Percentiles rank a stretch among this genome's conserved stretches.
Evolutionary conservation across 352 stramenopile species (phyloP).

Genomic region (Pythium monospermum): DNA sequence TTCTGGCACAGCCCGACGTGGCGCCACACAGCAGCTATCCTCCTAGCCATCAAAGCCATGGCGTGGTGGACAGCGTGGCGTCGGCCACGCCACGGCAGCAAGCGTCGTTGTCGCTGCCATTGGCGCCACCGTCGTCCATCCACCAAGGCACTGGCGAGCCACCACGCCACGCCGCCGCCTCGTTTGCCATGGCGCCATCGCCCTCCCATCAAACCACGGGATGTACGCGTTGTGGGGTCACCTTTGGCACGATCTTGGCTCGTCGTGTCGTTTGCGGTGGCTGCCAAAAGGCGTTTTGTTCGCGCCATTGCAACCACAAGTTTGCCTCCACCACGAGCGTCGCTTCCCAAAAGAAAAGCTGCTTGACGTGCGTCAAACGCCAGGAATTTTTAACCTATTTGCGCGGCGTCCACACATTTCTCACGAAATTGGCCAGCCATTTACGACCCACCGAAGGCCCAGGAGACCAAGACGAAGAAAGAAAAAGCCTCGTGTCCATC

Average conservation of each 20-base stretch:
- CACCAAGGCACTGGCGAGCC: neutral
- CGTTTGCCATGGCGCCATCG: too few relatives aligned
- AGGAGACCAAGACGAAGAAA: too few relatives aligned
- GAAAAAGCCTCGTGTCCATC: constrained; percentile 12
- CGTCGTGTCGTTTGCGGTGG: constrained; percentile 54
- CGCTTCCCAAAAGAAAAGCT: constrained; percentile 36
- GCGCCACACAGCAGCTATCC: too few relatives aligned
- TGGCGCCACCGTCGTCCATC: too few relatives aligned
- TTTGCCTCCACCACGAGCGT: constrained; percentile 38
- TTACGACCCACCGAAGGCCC: too few relatives aligned
- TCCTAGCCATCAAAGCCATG: too few relatives aligned
- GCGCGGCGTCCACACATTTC: constrained; percentile 26
- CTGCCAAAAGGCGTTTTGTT: constrained; percentile 54
- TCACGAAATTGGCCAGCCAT: constrained; percentile 28
- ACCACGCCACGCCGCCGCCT: neutral
- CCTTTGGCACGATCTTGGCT: constrained; percentile 43
- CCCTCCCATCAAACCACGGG: too few relatives aligned
- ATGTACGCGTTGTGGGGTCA: constrained; percentile 45
- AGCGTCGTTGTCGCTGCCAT: neutral
- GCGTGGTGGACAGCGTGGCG: too few relatives aligned
- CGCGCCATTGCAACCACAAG: constrained; percentile 51
- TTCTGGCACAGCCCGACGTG: too few relatives aligned
- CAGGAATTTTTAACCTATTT: constrained; percentile 60
- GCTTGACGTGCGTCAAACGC: constrained; percentile 39
- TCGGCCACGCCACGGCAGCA: too few relatives aligned